These are phyloP conservation scores for Primulina huaijiensis DNA, from an alignment of 257 asterid species.

Conservation along the genomic window DNA sequence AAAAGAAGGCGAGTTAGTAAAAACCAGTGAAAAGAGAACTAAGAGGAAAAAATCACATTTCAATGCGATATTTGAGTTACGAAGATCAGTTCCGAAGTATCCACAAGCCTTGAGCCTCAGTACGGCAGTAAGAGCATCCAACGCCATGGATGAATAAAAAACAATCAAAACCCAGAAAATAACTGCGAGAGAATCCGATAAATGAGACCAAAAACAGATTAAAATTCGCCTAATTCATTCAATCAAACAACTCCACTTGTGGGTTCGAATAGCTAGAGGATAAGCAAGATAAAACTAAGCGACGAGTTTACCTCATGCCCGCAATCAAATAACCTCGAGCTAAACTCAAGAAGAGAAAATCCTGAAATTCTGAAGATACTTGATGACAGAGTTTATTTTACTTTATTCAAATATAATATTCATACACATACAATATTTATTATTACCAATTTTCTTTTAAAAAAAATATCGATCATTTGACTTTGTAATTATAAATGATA, in stretches of 20 bases:
- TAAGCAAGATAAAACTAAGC: background rate
- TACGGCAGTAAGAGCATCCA: constrained; percentile 30
- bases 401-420: too few relatives aligned
- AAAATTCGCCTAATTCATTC: constrained; percentile 38
- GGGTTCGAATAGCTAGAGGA: background rate
- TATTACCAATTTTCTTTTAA: too few relatives aligned
- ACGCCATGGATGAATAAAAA: constrained; percentile 32
- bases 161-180: constrained; percentile 18
- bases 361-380: too few relatives aligned
- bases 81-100: constrained; percentile 43
- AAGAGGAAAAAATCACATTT: background rate
- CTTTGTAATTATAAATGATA: too few relatives aligned
- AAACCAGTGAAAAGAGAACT: background rate
- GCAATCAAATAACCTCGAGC: background rate
- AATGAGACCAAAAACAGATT: background rate
- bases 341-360: background rate
- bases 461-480: too few relatives aligned
- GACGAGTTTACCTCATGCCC: background rate
- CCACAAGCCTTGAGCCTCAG: constrained; percentile 42
- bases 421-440: too few relatives aligned
- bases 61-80: constrained; percentile 19
- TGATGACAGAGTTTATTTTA: too few relatives aligned
- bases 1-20: constrained; percentile 17
- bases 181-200: background rate
- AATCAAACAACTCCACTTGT: constrained; percentile 33